These are phyloP conservation scores for Castanea sativa DNA, from an alignment of 306 rosid species.

Conservation along the genomic window DNA sequence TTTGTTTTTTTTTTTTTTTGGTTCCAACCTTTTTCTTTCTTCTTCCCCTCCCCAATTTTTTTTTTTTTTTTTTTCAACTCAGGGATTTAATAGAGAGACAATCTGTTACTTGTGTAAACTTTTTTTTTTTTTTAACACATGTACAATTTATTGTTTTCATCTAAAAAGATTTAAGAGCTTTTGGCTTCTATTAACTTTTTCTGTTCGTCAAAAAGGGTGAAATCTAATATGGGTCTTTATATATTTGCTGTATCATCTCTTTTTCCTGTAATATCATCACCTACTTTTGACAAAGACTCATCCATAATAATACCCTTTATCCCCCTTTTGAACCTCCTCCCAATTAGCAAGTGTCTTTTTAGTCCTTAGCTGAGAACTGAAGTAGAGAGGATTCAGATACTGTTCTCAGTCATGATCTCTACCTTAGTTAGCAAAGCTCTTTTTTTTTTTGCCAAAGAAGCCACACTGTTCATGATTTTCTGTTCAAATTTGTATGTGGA, in stretches of 20 bases:
- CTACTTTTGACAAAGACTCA: constrained; percentile 47
- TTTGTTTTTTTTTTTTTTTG: background rate
- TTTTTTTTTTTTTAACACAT: constrained; percentile 7
- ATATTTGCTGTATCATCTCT: constrained; percentile 22
- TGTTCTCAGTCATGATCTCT: constrained; percentile 34
- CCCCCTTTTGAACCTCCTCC: constrained; percentile 29
- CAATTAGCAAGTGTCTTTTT: constrained; percentile 25
- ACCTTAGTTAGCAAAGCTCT: constrained; percentile 29
- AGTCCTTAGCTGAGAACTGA: constrained; percentile 33
- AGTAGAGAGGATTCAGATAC: constrained; percentile 39
- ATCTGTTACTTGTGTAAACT: constrained; percentile 7
- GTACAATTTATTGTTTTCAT: background rate
- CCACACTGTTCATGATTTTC: constrained; percentile 17
- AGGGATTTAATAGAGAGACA: constrained; percentile 9
- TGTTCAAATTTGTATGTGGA: constrained; percentile 19
- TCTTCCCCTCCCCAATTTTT: background rate
- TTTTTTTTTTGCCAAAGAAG: constrained; percentile 25
- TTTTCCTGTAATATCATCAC: constrained; percentile 29
- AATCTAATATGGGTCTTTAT: constrained; percentile 27
- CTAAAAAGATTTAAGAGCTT: constrained; percentile 16
- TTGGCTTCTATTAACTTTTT: constrained; percentile 36
- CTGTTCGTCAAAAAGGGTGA: constrained; percentile 31
- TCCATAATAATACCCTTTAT: constrained; percentile 26
- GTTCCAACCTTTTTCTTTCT: too few species aligned
- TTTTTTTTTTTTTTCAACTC: constrained; percentile 4